Base-by-base conservation (phyloP, 2,329 filamentous ascomycete species). In the Ophiostoma ulmi region DNA sequence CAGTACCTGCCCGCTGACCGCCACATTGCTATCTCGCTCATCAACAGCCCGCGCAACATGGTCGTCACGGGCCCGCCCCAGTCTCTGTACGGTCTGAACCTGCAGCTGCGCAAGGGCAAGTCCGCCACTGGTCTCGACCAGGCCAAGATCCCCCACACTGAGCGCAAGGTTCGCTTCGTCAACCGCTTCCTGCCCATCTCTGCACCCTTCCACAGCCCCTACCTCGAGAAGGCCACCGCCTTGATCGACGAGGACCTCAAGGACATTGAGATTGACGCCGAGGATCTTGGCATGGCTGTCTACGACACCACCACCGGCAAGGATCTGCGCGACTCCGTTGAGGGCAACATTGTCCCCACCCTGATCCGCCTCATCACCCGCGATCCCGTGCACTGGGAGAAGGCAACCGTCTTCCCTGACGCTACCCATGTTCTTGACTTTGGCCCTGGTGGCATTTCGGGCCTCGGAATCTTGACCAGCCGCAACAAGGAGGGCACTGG, bases 401-500 rank as follows among this genome's bases (percentile, higher is more conserved):
- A 90, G 79, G 94, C 95, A 0, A 99, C 95, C 0, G 87, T 91
- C 70, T 98, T 99, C 84, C 90, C 92, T 3, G 86, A 88, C 31
- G 95, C 95, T 26, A 97, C 94, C 3, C 95, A 99, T 79, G 92
- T 99, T 71, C 83, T 99, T 69, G 95, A 99, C 82, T 98, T 99
- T 76, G 95, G 96, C 66, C 95, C 95, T 31, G 95, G 95, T 77
- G 96, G 95, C 73, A 95, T 98, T 74, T 99, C 95, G 35, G 96
- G 96, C 74, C 89, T 99, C 31, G 96, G 95, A 77, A 92, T 97
- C 65, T 84, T 99, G 74, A 99, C 95, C 71, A 98, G 97, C 85
- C 92, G 95, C 76, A 99, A 98, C 86, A 99, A 99, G 84, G 96
- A 99, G 80, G 95, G 95, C 74, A 98, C 93, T 71, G 95, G 95